Conservation (phyloP, 345 rosid genomes). For the Tarenaya hassleriana region DNA sequence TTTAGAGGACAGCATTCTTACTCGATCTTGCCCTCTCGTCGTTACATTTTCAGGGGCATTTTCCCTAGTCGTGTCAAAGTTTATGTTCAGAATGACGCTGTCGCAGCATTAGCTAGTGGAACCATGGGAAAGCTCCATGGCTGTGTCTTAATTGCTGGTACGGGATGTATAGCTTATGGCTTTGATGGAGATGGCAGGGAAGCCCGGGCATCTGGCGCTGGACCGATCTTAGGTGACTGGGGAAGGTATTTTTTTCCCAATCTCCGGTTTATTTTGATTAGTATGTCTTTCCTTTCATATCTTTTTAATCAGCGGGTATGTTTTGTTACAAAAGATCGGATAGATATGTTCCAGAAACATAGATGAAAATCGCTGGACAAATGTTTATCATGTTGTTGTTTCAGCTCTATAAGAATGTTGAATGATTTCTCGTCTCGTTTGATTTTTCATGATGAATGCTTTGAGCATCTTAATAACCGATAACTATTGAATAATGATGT, state of each 20-base stretch:
- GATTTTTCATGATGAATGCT: constrained; percentile 7
- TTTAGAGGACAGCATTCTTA: no score
- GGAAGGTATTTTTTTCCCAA: constrained; percentile 53
- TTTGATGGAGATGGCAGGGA: constrained; percentile 82
- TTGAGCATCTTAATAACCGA: background rate
- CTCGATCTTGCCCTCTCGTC: background rate
- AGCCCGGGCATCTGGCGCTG: constrained; percentile 92
- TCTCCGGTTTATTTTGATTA: background rate
- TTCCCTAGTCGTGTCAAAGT: constrained; percentile 70
- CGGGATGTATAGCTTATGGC: constrained; percentile 88
- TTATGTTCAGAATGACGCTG: constrained; percentile 82
- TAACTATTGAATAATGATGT: background rate
- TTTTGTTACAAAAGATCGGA: no score
- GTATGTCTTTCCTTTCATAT: constrained; percentile 4
- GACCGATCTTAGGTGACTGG: constrained; percentile 94
- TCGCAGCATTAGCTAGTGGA: constrained; percentile 93
- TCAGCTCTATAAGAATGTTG: no score
- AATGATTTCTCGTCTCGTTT: no score
- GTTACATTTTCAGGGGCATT: constrained; percentile 44
- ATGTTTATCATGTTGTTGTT: no score
- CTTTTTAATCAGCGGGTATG: constrained; percentile 41
- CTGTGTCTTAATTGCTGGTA: constrained; percentile 94
- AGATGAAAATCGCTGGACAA: no score
- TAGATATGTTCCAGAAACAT: no score
- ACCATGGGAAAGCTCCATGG: constrained; percentile 94